Evolutionary conservation across 257 asterid species (phyloP).

Genomic region (Lycium barbarum): DNA sequence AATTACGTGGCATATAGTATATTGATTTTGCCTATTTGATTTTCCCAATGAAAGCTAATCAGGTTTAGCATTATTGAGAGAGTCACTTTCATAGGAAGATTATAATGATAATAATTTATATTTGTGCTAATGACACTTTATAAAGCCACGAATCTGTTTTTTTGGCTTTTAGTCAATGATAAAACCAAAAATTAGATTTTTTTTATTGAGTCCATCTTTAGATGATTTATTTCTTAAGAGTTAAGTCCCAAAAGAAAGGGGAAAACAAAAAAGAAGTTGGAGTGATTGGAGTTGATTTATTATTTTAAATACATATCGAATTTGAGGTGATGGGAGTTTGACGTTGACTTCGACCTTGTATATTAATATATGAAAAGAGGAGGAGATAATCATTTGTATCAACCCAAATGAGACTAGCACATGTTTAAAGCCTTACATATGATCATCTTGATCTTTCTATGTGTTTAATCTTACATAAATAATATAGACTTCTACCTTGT

Average conservation of each 20-base stretch:
- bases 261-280: too few relatives aligned
- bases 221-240: not conserved
- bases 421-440: too few relatives aligned
- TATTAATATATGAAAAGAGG: too few relatives aligned
- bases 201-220: not conserved
- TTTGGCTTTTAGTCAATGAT: not conserved
- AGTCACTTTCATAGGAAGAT: conserved; percentile 13
- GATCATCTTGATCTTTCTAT: too few relatives aligned
- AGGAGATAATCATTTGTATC: too few relatives aligned
- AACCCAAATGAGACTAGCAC: too few relatives aligned
- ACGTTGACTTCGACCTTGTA: not conserved
- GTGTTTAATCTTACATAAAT: too few relatives aligned
- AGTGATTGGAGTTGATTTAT: not conserved
- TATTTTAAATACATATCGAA: not conserved
- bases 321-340: not conserved
- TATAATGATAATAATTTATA: not conserved
- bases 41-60: not conserved
- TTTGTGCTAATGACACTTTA: not conserved
- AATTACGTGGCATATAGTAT: not conserved
- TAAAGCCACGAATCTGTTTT: not conserved
- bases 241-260: not conserved
- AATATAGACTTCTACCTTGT: too few relatives aligned
- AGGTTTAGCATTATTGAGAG: not conserved
- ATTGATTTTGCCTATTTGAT: not conserved
- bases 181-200: not conserved